phyloP scores from a whole-genome alignment of 805 yeast species.

The Yarrowia sp. region DNA sequence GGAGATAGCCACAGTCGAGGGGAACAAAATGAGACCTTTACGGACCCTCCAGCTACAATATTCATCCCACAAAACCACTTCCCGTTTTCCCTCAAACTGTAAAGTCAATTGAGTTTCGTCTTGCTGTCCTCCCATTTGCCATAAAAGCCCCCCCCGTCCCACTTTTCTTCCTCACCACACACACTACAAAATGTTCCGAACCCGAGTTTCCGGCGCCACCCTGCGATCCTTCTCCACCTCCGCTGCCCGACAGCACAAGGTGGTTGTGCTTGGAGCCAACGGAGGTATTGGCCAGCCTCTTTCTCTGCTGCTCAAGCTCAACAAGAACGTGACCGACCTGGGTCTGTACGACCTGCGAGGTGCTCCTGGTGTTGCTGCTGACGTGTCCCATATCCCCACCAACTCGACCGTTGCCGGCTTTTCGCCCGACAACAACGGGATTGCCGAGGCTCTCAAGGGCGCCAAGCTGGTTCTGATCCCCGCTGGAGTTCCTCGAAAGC shows the following conservation, averaged over 20 bases:
- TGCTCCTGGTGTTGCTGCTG: slow-evolving; percentile 85
- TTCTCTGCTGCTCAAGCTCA: slow-evolving; percentile 73
- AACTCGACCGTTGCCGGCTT: slow-evolving; percentile 57
- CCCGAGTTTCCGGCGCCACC: slow-evolving; percentile 19
- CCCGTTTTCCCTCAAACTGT: neutral
- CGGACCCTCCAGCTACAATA: too few relatives aligned
- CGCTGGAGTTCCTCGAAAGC: slow-evolving; percentile 91
- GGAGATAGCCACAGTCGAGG: neutral
- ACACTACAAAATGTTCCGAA: slow-evolving; percentile 19
- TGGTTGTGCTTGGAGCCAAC: slow-evolving; percentile 76
- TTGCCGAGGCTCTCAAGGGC: slow-evolving; percentile 66
- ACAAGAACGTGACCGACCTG: slow-evolving; percentile 59
- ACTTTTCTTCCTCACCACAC: neutral
- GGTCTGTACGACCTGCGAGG: slow-evolving; percentile 83
- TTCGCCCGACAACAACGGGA: slow-evolving; percentile 63
- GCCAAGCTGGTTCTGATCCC: slow-evolving; percentile 88
- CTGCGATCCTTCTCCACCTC: slow-evolving; percentile 28
- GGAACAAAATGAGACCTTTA: neutral
- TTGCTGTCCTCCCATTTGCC: slow-evolving; percentile 5
- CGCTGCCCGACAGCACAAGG: slow-evolving; percentile 34
- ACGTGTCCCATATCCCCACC: slow-evolving; percentile 78
- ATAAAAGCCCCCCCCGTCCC: neutral
- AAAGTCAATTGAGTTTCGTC: neutral
- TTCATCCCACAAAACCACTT: too few relatives aligned
- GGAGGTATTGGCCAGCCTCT: slow-evolving; percentile 96